These are phyloP conservation scores for Cryptosporidium meleagridis DNA, from an alignment of 169 alveolate species.

Conservation along the genomic window DNA sequence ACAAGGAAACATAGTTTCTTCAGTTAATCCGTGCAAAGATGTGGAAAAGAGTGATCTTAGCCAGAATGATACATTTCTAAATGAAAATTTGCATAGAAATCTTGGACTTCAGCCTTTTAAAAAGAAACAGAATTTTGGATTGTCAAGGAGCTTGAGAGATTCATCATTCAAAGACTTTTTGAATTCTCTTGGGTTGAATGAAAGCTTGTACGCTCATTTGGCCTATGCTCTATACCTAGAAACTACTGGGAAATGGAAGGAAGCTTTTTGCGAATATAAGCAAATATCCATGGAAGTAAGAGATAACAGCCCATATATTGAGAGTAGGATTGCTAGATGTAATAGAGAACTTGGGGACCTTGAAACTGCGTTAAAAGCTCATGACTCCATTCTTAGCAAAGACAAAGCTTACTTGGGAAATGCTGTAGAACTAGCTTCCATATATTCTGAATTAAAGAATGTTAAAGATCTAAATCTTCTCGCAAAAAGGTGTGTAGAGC, in stretches of 20 bases:
- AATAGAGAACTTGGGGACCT: constrained; percentile 37
- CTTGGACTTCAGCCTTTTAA: constrained; percentile 49
- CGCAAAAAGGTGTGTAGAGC: constrained; percentile 44
- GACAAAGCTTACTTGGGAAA: constrained; percentile 12
- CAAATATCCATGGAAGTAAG: background rate
- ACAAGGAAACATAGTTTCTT: background rate
- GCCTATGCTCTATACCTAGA: constrained; percentile 45
- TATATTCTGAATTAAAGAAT: constrained; percentile 22
- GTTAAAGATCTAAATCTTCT: constrained; percentile 43
- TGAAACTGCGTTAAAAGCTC: background rate
- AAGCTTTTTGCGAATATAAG: constrained; percentile 31
- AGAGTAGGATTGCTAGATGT: constrained; percentile 45
- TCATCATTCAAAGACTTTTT: constrained; percentile 31
- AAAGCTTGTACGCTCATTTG: constrained; percentile 12
- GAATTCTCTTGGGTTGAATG: constrained; percentile 34
- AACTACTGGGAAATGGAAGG: constrained; percentile 47
- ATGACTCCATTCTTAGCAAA: background rate
- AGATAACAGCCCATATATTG: constrained; percentile 6
- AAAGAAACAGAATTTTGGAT: background rate
- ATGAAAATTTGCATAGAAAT: constrained; percentile 26
- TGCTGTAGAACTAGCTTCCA: constrained; percentile 36
- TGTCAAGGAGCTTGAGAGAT: constrained; percentile 13
- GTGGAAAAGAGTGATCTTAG: background rate
- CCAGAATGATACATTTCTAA: background rate
- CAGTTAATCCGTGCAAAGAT: background rate